Conservation (phyloP, 129 eudicot species). For the Flaveria robusta region DNA sequence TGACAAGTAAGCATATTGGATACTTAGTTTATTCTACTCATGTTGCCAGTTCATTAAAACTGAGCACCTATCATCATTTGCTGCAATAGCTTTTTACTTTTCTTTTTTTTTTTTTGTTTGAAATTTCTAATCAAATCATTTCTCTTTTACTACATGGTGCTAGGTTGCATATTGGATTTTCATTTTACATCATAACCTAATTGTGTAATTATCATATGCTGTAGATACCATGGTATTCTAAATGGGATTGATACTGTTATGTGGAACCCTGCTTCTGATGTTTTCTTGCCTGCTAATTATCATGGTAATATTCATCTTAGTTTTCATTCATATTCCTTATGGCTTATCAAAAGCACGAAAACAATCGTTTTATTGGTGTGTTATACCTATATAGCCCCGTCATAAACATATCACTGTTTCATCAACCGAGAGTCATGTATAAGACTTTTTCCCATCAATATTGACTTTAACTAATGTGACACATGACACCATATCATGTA, state of each 20-base stretch:
- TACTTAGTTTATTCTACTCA: neutral
- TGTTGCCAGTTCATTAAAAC: neutral
- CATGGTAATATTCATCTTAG: slow-evolving; percentile 49
- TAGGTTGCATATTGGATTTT: slow-evolving; percentile 1
- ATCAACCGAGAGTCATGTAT: neutral
- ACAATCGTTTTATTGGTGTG: neutral
- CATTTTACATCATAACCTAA: slow-evolving; percentile 7
- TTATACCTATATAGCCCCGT: neutral
- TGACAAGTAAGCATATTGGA: slow-evolving; percentile 53
- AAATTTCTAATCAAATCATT: neutral
- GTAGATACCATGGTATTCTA: slow-evolving; percentile 71
- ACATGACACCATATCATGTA: neutral
- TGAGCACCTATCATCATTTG: neutral
- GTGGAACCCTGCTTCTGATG: slow-evolving; percentile 83
- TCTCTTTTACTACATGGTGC: neutral
- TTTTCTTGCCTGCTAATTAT: slow-evolving; percentile 70
- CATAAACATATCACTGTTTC: neutral
- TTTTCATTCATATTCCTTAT: neutral
- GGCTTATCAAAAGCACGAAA: neutral
- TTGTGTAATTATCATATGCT: slow-evolving; percentile 11
- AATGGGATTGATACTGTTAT: slow-evolving; percentile 81
- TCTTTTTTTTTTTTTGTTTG: slow-evolving; percentile 6
- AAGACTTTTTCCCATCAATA: neutral
- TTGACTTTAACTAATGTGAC: neutral
- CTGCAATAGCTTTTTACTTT: slow-evolving; percentile 9